Base-by-base conservation (phyloP, 192 early-diverging fungal species). In the Oehlia diaphana region DNA sequence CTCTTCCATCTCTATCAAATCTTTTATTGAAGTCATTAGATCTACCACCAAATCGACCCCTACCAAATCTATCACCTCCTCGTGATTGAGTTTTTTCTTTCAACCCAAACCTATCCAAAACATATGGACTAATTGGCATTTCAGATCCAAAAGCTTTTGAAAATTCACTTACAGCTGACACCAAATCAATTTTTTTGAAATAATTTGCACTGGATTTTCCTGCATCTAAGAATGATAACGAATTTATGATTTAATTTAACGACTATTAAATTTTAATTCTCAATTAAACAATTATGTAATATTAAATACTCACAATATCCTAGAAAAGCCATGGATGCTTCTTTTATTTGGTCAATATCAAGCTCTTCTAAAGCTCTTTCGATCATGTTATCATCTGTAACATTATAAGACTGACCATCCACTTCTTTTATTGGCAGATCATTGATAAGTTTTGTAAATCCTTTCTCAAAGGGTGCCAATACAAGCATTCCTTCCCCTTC, bases 401-500 rank as follows among this genome's bases (percentile, higher is more conserved):
- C n/a, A 75, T 83, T 78, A 64, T 84, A 42, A 61, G 87, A 81
- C 49, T 79, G 73, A 12, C 82, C 72, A 44, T 88, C 83, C 71
- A 87, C 85, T n/a, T 84, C 67, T 26, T 82, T 80, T 42, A 96
- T 79, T 4, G 91, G 91, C 44, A 94, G 64, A 80, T 90, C 87
- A 21, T 81, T 76, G 66, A 94, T 76, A 44, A 86, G 61, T 44
- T 86, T 84, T 74, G 96, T 80, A 84, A 97, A 98, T 2, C 79
- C 67, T 77, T 91, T 86, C 81, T 99, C 98, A 65, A 92, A 89
- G 2, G 94, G 92, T 63, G 91, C 87, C 26, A 98, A 81, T 62
- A 99, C 49, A 28, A 97, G 84, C 12, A 98, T 80, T 16, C 94
- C 97, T 79, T 96, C 91, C 69, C 98, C 98, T 49, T 91, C 85